Percentiles rank a stretch among this genome's conserved stretches.
Conservation (phyloP, 371 early-diverging fungal genomes). For the Saksenaea oblongispora region DNA sequence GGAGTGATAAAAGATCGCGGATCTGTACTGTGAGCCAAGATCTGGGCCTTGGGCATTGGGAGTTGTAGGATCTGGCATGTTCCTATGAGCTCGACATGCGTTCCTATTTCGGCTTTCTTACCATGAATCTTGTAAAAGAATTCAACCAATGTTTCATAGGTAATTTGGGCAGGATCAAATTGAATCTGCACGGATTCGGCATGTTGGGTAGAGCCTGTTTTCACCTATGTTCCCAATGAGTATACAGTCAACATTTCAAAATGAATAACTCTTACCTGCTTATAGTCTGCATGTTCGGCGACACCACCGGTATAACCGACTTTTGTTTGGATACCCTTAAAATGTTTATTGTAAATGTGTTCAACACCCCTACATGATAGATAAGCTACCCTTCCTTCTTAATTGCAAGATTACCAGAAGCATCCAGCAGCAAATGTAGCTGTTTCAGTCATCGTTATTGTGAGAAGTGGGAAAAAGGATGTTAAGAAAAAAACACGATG, state of each 20-base stretch:
- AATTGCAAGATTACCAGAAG: constrained; percentile 28
- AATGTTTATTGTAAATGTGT: constrained; percentile 67
- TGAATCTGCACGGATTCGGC: constrained; percentile 81
- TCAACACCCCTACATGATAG: constrained; percentile 77
- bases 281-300: constrained; percentile 54
- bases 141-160: constrained; percentile 68
- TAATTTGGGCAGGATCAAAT: constrained; percentile 69
- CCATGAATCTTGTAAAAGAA: constrained; percentile 88
- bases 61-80: constrained; percentile 50
- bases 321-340: constrained; percentile 54
- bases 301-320: constrained; percentile 87
- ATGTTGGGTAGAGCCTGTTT: constrained; percentile 71
- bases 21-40: constrained; percentile 60
- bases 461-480: constrained; percentile 1
- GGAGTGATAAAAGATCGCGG: constrained; percentile 81
- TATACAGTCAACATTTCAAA: background rate
- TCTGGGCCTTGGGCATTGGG: constrained; percentile 42
- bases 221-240: constrained; percentile 41
- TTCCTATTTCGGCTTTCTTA: constrained; percentile 3
- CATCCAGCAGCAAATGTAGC: constrained; percentile 48
- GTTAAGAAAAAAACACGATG: constrained; percentile 11
- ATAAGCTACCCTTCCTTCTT: constrained; percentile 26
- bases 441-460: constrained; percentile 20
- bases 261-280: constrained; percentile 41
- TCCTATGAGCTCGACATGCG: background rate